Evolutionary conservation across 371 early-diverging fungal species (phyloP), one percentile per base, ranked within the genome.

Genomic region (Rhizopus microsporus): DNA sequence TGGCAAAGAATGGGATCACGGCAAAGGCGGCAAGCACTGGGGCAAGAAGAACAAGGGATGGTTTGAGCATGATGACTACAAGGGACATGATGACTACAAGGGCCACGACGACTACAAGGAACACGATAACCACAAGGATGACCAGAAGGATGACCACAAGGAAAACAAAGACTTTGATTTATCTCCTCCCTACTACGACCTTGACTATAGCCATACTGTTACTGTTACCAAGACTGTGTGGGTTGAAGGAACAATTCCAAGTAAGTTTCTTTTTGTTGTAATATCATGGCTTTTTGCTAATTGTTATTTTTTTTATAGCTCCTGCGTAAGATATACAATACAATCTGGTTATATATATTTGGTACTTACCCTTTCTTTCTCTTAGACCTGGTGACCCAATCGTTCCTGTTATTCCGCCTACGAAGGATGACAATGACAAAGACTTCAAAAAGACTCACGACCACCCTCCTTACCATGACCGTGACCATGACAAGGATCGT

Each of bases 211-310:
- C 37, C 72, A 72, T 29, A 76, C 76, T 7, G 51, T 76, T 46
- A 72, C 72, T 15, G 4, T 65, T 33, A 72, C 71, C 50, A 68
- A 57, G 35, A 72, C 73, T 23, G 17, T 62, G 9, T 76, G 67
- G 68, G 50, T 65, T 15, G 42, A 51, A 8, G 57, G 50, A 48
- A 17, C 29, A 40, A 57, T 40, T 40, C 39, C 37, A 43, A 43
- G 31, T 30, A 57, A 16, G 49, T 31, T 46, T 46, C 15, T n/a
- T 42, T n/a, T 42, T 42, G 6, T 58, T 39, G 48, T 31, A 0
- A 44, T 43, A 17, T 40, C 40, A 31, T 35, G 44, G 16, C 43
- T 51, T 51, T 49, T 23, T 23, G 23, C 23, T 23, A 23, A 42
- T 42, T 42, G 5, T n/a, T 15, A n/a, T 46, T 46, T 46, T 23